phyloP scores from a whole-genome alignment of 1,284 basidiomycete species.

The Stygiomarasmius scandens region DNA sequence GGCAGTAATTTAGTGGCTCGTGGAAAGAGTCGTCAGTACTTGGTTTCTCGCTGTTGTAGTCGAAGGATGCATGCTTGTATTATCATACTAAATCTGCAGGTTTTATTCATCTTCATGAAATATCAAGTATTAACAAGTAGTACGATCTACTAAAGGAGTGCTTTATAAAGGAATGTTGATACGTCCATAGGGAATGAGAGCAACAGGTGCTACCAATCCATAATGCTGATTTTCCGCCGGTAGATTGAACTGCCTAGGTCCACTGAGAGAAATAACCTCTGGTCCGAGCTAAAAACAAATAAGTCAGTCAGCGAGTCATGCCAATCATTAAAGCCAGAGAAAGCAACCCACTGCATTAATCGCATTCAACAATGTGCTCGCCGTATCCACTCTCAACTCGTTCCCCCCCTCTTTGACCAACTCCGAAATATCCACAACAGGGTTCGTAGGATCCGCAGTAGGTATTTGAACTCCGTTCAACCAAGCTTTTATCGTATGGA shows the following conservation, averaged over 20 bases:
- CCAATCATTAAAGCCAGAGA: no score
- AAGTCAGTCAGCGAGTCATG: no score
- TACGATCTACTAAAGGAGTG: constrained; percentile 55
- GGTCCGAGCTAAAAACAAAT: no score
- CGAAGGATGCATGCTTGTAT: no score
- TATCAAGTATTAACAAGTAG: no score
- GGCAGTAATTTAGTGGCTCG: no score
- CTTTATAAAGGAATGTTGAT: constrained; percentile 2
- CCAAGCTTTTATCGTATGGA: constrained; percentile 22
- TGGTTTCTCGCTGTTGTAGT: no score
- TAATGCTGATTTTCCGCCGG: constrained; percentile 15
- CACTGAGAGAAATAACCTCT: no score
- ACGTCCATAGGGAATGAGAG: constrained; percentile 18
- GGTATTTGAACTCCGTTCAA: constrained; percentile 18
- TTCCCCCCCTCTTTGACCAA: constrained; percentile 18
- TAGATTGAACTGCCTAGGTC: neutral
- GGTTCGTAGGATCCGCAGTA: constrained; percentile 18
- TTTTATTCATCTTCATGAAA: no score
- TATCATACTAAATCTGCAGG: no score
- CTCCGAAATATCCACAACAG: constrained; percentile 18
- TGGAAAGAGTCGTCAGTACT: no score
- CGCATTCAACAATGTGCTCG: constrained; percentile 20
- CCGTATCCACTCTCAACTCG: constrained; percentile 17
- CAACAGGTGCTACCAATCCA: constrained; percentile 17
- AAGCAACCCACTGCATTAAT: constrained; percentile 19